A percentile compares a stretch with the other conserved stretches of the same genome.
These are phyloP conservation scores for Tylopilus plumbeoviolaceoides DNA, from an alignment of 768 basidiomycete genomes.

Conservation along the genomic window DNA sequence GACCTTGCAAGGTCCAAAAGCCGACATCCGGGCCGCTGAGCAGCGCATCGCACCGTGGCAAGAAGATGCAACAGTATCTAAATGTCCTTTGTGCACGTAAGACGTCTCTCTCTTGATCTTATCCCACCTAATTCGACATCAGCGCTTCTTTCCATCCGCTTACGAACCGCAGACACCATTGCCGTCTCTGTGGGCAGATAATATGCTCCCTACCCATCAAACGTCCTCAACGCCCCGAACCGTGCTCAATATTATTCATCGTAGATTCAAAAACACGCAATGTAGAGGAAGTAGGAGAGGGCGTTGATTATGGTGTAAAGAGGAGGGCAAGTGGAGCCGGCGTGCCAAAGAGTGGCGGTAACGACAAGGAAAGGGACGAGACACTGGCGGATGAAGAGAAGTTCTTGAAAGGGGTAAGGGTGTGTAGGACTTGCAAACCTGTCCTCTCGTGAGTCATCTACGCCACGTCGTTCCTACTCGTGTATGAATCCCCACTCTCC, in stretches of 20 bases:
- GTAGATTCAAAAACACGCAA: conserved; percentile 73
- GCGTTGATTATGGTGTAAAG: conserved; percentile 79
- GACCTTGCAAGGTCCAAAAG: conserved; percentile 44
- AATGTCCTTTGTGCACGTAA: conserved; percentile 85
- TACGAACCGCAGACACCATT: conserved; percentile 94
- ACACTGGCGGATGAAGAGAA: conserved; percentile 64
- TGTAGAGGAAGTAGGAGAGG: conserved; percentile 83
- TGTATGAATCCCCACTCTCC: not conserved
- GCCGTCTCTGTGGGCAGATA: conserved; percentile 87
- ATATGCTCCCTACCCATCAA: conserved; percentile 87
- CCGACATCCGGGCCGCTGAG: conserved; percentile 74
- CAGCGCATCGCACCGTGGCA: conserved; percentile 96
- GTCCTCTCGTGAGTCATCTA: conserved; percentile 65
- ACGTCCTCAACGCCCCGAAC: conserved; percentile 55
- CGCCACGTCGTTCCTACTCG: not conserved
- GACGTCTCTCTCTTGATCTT: conserved; percentile 20
- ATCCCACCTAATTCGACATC: conserved; percentile 7
- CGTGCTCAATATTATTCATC: conserved; percentile 80
- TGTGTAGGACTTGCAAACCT: conserved; percentile 81
- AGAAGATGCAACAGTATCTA: conserved; percentile 67
- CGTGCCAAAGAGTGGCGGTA: conserved; percentile 19
- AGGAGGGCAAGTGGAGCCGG: conserved; percentile 32
- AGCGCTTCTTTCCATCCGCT: conserved; percentile 80
- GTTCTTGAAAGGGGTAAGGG: conserved; percentile 83
- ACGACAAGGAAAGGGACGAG: conserved; percentile 36